These are phyloP conservation scores for Isabelozyma pseudorhagii DNA, from an alignment of 805 yeast genomes.

Conservation along the genomic window DNA sequence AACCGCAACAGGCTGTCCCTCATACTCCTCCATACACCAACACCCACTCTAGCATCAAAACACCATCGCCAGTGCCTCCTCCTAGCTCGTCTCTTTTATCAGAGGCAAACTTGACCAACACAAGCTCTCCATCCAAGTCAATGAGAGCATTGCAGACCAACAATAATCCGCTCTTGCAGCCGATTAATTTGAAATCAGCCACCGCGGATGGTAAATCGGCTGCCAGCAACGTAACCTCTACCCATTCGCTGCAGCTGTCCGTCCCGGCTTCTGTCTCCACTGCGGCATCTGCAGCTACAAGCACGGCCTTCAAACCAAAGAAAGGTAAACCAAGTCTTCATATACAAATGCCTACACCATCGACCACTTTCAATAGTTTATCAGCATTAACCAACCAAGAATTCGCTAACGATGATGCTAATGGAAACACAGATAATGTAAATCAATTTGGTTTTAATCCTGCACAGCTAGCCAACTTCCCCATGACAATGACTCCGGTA, in stretches of 20 bases:
- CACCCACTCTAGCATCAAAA: slow-evolving; percentile 23
- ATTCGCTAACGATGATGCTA: slow-evolving; percentile 9
- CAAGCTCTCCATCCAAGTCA: slow-evolving; percentile 37
- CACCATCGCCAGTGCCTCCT: slow-evolving; percentile 37
- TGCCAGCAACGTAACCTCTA: background rate
- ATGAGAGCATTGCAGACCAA: slow-evolving; percentile 51
- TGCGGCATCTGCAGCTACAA: background rate
- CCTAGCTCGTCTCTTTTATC: slow-evolving; percentile 14
- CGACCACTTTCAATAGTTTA: slow-evolving; percentile 30
- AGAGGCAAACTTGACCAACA: slow-evolving; percentile 9
- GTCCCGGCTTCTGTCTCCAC: background rate
- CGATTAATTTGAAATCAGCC: slow-evolving; percentile 45
- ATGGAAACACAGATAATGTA: slow-evolving; percentile 38
- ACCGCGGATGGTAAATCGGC: background rate
- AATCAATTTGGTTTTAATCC: slow-evolving; percentile 70
- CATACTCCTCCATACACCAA: slow-evolving; percentile 42
- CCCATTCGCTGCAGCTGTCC: background rate
- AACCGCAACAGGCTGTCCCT: slow-evolving; percentile 10
- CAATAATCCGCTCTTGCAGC: slow-evolving; percentile 50
- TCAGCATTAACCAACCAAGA: slow-evolving; percentile 36
- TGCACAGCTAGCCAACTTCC: slow-evolving; percentile 44
- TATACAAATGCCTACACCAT: slow-evolving; percentile 76
- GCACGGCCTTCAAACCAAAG: slow-evolving; percentile 20
- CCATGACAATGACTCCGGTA: slow-evolving; percentile 78
- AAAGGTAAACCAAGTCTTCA: slow-evolving; percentile 55